A percentile compares a stretch with the other conserved stretches of the same genome.
Evolutionary conservation across 2,329 filamentous ascomycete genomes (phyloP).

Genomic region (Rhinocladiella mackenziei): DNA sequence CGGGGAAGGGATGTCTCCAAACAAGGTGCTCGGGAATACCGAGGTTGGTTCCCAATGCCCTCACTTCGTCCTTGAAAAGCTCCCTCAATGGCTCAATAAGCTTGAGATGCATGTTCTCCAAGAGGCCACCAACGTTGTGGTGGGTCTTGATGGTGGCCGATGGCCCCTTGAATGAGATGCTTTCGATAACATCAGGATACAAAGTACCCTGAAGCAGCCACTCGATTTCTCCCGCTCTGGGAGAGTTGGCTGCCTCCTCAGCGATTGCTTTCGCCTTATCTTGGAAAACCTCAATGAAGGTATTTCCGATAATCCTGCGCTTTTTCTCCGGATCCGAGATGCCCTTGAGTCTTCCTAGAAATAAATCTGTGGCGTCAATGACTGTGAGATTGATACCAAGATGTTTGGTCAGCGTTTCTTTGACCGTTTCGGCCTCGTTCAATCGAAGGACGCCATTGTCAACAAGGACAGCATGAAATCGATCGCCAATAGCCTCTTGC

Average conservation of each 20-base stretch:
- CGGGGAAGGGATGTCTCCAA: slow-evolving; percentile 74
- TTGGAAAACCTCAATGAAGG: slow-evolving; percentile 80
- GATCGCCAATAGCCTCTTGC: slow-evolving; percentile 77
- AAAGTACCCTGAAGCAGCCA: slow-evolving; percentile 86
- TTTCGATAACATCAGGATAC: slow-evolving; percentile 70
- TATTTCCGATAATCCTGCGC: slow-evolving; percentile 82
- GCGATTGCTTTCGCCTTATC: slow-evolving; percentile 72
- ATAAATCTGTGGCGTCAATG: slow-evolving; percentile 71
- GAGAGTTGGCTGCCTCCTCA: slow-evolving; percentile 62
- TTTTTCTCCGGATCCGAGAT: slow-evolving; percentile 79
- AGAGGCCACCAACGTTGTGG: slow-evolving; percentile 67
- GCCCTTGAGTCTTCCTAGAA: slow-evolving; percentile 71
- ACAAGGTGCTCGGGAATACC: slow-evolving; percentile 71
- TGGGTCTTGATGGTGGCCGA: slow-evolving; percentile 70
- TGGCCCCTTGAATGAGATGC: slow-evolving; percentile 69
- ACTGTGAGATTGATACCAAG: slow-evolving; percentile 89
- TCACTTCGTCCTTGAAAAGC: slow-evolving; percentile 81
- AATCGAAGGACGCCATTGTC: slow-evolving; percentile 83
- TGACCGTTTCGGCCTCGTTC: slow-evolving; percentile 77
- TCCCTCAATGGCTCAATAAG: slow-evolving; percentile 72
- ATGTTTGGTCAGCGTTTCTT: slow-evolving; percentile 71
- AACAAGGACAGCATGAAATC: slow-evolving; percentile 80
- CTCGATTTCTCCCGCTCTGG: slow-evolving; percentile 69
- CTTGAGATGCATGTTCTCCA: slow-evolving; percentile 53
- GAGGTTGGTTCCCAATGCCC: slow-evolving; percentile 63